These are phyloP conservation scores for Aspergillus mulundensis DNA, from an alignment of 495 filamentous ascomycete species.

Conservation along the genomic window DNA sequence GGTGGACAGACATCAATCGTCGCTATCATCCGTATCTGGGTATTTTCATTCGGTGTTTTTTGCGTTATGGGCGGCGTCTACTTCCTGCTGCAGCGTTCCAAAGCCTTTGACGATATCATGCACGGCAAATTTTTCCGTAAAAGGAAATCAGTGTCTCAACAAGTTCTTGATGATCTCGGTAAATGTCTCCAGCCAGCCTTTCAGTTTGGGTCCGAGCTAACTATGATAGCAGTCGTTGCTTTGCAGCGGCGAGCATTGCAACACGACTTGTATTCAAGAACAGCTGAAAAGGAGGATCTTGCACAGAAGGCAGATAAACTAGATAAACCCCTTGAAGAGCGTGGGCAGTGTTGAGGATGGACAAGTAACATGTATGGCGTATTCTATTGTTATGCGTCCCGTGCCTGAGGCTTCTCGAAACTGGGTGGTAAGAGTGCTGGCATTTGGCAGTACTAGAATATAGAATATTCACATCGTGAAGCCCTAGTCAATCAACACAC, in stretches of 20 bases:
- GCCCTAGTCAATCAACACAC: background rate
- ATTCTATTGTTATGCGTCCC: constrained; percentile 2
- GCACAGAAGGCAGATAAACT: background rate
- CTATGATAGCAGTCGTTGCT: constrained; percentile 13
- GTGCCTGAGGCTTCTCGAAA: background rate
- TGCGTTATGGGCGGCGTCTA: constrained; percentile 64
- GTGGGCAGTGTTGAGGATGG: background rate
- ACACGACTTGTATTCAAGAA: constrained; percentile 15
- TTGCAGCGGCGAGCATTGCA: constrained; percentile 17
- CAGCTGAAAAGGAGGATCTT: background rate
- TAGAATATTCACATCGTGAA: background rate
- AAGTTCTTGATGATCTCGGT: constrained; percentile 82
- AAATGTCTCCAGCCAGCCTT: constrained; percentile 33
- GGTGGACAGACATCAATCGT: constrained; percentile 64
- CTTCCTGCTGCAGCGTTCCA: constrained; percentile 71
- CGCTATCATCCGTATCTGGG: constrained; percentile 80
- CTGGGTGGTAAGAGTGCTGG: background rate
- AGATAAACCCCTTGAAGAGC: background rate
- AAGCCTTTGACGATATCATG: constrained; percentile 85
- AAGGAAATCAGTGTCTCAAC: constrained; percentile 56
- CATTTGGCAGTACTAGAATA: background rate
- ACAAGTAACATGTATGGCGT: background rate
- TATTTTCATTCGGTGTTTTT: constrained; percentile 84
- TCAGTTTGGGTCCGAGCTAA: background rate
- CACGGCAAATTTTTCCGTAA: constrained; percentile 69